phyloP scores from a whole-genome alignment of 2,329 filamentous ascomycete species.

The Dactylellina parvicollis region DNA sequence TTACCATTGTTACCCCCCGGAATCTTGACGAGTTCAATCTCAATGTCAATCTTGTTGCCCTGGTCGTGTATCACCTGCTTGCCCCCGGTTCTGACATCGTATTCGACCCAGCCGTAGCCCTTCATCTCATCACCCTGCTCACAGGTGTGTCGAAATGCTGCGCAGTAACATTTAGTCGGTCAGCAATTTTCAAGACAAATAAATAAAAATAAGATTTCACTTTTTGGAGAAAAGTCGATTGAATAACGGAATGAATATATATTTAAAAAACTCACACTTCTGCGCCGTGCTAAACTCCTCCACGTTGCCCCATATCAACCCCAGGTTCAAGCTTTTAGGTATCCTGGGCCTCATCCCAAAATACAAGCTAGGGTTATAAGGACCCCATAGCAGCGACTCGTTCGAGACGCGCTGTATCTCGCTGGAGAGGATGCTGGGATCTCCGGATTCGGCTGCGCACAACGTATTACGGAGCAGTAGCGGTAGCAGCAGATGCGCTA shows the following conservation, averaged over 20 bases:
- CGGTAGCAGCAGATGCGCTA: slow-evolving; percentile 9
- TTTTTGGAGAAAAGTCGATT: slow-evolving; percentile 1
- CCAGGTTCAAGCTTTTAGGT: slow-evolving; percentile 81
- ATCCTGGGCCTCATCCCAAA: slow-evolving; percentile 87
- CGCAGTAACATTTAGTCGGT: background rate
- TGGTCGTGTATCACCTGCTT: slow-evolving; percentile 90
- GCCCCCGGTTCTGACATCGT: slow-evolving; percentile 87
- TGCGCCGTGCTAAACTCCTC: slow-evolving; percentile 81
- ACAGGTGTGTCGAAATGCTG: slow-evolving; percentile 91
- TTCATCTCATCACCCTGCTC: slow-evolving; percentile 94
- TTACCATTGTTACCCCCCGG: slow-evolving; percentile 80
- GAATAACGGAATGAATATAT: background rate
- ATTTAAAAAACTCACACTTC: slow-evolving; percentile 69
- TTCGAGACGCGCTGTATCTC: slow-evolving; percentile 64
- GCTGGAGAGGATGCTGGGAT: slow-evolving; percentile 32
- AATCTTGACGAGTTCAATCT: slow-evolving; percentile 91
- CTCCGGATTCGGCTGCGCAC: slow-evolving; percentile 18
- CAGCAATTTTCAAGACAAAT: background rate
- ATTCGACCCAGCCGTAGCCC: slow-evolving; percentile 98
- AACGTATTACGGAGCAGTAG: background rate
- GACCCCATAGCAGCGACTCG: slow-evolving; percentile 91
- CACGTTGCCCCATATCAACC: slow-evolving; percentile 87
- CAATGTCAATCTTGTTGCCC: slow-evolving; percentile 87
- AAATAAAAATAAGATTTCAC: background rate
- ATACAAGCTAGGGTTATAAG: slow-evolving; percentile 92